phyloP scores from a whole-genome alignment of 352 stramenopile genomes.

The Thraustochytrium sp. region DNA sequence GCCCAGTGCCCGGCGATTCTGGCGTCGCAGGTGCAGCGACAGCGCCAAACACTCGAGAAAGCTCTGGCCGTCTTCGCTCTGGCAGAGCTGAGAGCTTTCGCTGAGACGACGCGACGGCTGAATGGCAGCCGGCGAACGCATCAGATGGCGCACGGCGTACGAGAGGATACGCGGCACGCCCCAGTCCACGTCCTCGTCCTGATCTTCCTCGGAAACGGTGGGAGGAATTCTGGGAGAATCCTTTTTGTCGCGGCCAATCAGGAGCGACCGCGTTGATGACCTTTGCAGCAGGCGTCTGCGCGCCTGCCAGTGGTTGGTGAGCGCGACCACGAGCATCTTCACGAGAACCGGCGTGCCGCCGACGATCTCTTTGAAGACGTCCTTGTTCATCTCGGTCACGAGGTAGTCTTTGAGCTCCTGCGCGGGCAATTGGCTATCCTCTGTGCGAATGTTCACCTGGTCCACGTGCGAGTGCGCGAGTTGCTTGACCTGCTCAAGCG shows the following conservation, averaged over 20 bases:
- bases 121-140: conserved; percentile 6
- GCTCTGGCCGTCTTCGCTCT: background rate
- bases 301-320: conserved; percentile 18
- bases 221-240: background rate
- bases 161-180: conserved; percentile 28
- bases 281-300: background rate
- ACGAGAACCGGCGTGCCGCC: conserved; percentile 8
- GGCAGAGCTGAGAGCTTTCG: conserved; percentile 3
- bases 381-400: background rate
- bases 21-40: background rate
- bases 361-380: conserved; percentile 38
- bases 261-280: background rate
- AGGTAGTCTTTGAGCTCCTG: conserved; percentile 5
- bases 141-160: background rate
- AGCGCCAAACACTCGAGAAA: conserved; percentile 43
- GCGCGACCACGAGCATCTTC: conserved; percentile 28
- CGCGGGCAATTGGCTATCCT: background rate
- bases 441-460: background rate
- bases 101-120: background rate
- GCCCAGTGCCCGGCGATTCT: background rate
- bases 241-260: background rate
- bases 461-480: background rate
- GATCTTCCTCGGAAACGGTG: background rate
- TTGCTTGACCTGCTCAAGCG: background rate
- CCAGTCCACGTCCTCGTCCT: background rate